Evolutionary conservation across 2,329 filamentous ascomycete species (phyloP).

Genomic region (Coniella vitis): DNA sequence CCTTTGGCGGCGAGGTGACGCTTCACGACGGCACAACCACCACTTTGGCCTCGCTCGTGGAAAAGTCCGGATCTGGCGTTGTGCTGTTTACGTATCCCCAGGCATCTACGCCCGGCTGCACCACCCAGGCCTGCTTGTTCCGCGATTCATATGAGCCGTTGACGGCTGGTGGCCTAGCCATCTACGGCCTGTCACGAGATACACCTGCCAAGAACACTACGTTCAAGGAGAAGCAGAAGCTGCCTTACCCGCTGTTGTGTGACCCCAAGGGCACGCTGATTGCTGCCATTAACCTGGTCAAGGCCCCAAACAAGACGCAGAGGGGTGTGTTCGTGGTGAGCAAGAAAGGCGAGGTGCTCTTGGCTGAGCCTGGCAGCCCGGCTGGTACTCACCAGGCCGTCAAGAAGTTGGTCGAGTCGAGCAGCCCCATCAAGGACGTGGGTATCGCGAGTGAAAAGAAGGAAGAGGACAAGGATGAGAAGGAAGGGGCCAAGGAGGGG

Average conservation of each 20-base stretch:
- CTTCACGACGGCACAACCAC: conserved; percentile 79
- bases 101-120: conserved; percentile 91
- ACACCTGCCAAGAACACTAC: conserved; percentile 85
- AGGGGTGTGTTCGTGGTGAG: conserved; percentile 84
- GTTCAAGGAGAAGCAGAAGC: conserved; percentile 85
- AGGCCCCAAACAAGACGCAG: conserved; percentile 69
- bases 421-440: conserved; percentile 25
- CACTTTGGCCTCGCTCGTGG: conserved; percentile 71
- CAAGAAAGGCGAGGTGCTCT: conserved; percentile 67
- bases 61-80: conserved; percentile 76
- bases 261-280: conserved; percentile 72
- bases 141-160: conserved; percentile 75
- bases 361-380: conserved; percentile 68
- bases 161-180: conserved; percentile 70
- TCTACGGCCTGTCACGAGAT: conserved; percentile 87
- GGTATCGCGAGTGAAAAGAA: conserved; percentile 18
- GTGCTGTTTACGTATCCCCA: conserved; percentile 94
- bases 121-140: conserved; percentile 88
- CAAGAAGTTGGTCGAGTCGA: conserved; percentile 57
- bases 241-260: conserved; percentile 84
- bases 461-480: not conserved
- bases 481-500: too few species aligned
- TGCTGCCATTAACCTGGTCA: conserved; percentile 81
- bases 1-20: conserved; percentile 67
- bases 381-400: conserved; percentile 71